Evolutionary conservation across 441 rosid species (phyloP), one percentile per base, ranked within the genome.

Genomic region (Dalechampia spathulata): DNA sequence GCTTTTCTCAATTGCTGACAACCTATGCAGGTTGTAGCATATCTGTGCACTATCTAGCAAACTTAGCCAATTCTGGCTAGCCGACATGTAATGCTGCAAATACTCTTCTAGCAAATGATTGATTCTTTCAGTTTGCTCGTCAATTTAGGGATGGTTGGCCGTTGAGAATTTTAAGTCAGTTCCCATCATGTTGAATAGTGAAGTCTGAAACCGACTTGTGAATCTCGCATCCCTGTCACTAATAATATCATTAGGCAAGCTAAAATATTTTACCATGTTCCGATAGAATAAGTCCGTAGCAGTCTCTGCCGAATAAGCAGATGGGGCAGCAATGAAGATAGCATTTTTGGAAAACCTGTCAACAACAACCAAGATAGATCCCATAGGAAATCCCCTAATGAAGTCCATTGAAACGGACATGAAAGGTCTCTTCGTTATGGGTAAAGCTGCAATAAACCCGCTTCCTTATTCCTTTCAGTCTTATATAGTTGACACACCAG

Each of bases 401-500:
- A 58, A 58, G 11, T 58, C 55, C 32, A 52, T 65, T 0, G n/a
- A 58, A 9, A 36, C 12, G 1, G 8, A n/a, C 1, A 26, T 13
- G 38, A 19, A 52, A 0, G 61, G 51, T 26, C 9, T 52, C 17
- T 28, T 11, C 1, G 2, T 7, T 5, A 16, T 32, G 0, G 38
- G 27, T 3, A 52, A 11, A 17, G 49, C 4, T 58, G 13, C 1
- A 65, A 3, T 12, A 58, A 9, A 1, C 49, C 19, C 2, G 21
- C 10, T 22, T 25, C 6, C 11, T 23, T 17, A 5, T 22, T 0
- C 23, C 8, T 23, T 5, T 37, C 4, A 15, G 17, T 11, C 14
- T 51, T 43, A 4, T 58, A 26, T 22, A 37, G 4, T 15, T 42
- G 26, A 11, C 64, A 65, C 1, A 65, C 27, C 7, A 51, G 17